A percentile compares a stretch with the other conserved stretches of the same genome.
Conservation (phyloP, 208 protist species). For the Porcisia deanei region DNA sequence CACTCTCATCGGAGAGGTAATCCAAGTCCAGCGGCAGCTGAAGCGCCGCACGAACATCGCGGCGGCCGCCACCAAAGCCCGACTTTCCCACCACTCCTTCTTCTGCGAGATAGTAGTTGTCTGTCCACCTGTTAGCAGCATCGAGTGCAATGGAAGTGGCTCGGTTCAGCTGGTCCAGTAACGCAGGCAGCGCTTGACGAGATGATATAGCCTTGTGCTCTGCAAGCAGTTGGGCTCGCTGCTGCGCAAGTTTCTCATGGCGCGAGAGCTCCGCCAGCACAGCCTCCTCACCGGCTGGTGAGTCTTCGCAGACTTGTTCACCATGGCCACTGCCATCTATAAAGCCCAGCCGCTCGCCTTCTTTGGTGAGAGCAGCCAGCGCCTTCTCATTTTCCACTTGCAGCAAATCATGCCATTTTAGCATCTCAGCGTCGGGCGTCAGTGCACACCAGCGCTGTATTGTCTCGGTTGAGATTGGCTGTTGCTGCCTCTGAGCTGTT, state of each 20-base stretch:
- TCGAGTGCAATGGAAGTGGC: slow-evolving; percentile 39
- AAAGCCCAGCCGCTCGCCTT: slow-evolving; percentile 4
- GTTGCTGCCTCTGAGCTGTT: neutral
- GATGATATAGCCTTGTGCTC: slow-evolving; percentile 12
- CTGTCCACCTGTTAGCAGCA: slow-evolving; percentile 82
- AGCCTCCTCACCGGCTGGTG: neutral
- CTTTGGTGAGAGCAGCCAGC: neutral
- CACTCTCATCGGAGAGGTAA: slow-evolving; percentile 38
- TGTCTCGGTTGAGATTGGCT: neutral
- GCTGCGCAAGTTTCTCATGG: neutral
- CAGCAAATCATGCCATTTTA: slow-evolving; percentile 1
- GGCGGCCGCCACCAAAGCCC: slow-evolving; percentile 22
- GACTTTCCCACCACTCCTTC: slow-evolving; percentile 42
- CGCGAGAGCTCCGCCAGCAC: slow-evolving; percentile 3
- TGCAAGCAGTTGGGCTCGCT: slow-evolving; percentile 13
- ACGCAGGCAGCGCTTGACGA: slow-evolving; percentile 11
- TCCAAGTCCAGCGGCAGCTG: slow-evolving; percentile 51
- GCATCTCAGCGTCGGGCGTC: slow-evolving; percentile 2
- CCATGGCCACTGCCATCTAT: neutral
- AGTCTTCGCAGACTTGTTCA: slow-evolving; percentile 1
- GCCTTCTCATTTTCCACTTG: neutral
- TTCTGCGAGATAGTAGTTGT: slow-evolving; percentile 77
- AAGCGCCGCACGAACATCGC: slow-evolving; percentile 46
- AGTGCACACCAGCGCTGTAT: slow-evolving; percentile 12
- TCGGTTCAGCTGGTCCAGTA: slow-evolving; percentile 30